Percentiles rank a stretch among this genome's conserved stretches.
These are phyloP conservation scores for Solanum gandarillasii DNA, from an alignment of 257 asterid genomes.

Conservation along the genomic window DNA sequence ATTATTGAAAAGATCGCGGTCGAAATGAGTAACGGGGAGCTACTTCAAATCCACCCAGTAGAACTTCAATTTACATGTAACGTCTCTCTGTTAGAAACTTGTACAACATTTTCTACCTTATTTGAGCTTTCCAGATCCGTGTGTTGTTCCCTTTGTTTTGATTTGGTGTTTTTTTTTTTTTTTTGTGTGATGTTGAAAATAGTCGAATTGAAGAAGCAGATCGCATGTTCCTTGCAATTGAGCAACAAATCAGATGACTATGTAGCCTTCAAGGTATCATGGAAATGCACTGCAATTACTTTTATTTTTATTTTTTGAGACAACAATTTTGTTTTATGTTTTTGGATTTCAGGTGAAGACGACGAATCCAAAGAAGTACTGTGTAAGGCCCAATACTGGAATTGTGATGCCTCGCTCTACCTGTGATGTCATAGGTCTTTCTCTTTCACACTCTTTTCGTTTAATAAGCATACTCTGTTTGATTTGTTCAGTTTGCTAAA, in stretches of 20 bases:
- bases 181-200: conserved; percentile 1
- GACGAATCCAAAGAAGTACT: conserved; percentile 96
- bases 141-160: neutral
- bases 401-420: conserved; percentile 73
- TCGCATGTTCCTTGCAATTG: conserved; percentile 52
- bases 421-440: conserved; percentile 65
- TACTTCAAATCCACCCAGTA: conserved; percentile 12
- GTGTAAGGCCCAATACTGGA: conserved; percentile 97
- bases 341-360: conserved; percentile 66
- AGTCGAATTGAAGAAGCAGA: conserved; percentile 90
- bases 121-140: conserved; percentile 18
- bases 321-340: neutral
- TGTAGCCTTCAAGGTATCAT: conserved; percentile 73
- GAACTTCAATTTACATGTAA: conserved; percentile 32
- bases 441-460: neutral
- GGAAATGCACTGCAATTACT: neutral
- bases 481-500: neutral
- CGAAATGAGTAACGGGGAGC: conserved; percentile 14
- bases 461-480: neutral
- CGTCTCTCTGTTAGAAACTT: conserved; percentile 23
- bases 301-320: neutral
- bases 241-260: conserved; percentile 46
- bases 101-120: conserved; percentile 1
- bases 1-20: neutral
- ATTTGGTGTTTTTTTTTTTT: neutral